A percentile compares a stretch with the other conserved stretches of the same genome.
Conservation (phyloP, 371 early-diverging fungal genomes). For the Mucor piriformis region DNA sequence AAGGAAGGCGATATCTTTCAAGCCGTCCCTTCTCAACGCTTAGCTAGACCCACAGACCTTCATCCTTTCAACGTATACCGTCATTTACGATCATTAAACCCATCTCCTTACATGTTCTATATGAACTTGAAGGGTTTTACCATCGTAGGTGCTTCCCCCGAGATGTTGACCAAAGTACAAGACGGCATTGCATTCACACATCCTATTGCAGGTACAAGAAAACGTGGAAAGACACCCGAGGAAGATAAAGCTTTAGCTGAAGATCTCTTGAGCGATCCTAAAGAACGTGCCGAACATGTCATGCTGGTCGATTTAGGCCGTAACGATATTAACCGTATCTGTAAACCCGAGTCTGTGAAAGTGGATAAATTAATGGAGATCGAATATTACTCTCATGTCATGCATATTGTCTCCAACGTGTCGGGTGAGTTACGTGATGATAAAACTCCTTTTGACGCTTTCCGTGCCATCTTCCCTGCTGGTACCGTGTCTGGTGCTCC, state of each 20-base stretch:
- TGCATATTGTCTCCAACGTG: slow-evolving; percentile 97
- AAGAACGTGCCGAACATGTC: slow-evolving; percentile 95
- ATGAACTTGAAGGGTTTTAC: slow-evolving; percentile 89
- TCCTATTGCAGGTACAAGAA: slow-evolving; percentile 97
- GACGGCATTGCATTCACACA: slow-evolving; percentile 83
- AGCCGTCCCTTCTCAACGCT: slow-evolving; percentile 93
- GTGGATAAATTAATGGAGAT: slow-evolving; percentile 96
- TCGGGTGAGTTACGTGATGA: slow-evolving; percentile 86
- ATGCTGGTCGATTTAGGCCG: slow-evolving; percentile 98
- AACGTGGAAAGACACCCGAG: slow-evolving; percentile 80
- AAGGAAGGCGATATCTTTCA: slow-evolving; percentile 96
- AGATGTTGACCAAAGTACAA: slow-evolving; percentile 95
- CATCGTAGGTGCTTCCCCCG: slow-evolving; percentile 97
- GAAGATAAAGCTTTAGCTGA: slow-evolving; percentile 86
- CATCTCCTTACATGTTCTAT: slow-evolving; percentile 99
- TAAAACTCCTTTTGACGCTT: slow-evolving; percentile 92
- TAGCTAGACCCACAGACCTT: slow-evolving; percentile 81
- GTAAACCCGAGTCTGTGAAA: slow-evolving; percentile 87
- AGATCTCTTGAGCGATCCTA: slow-evolving; percentile 84
- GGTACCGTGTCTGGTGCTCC: slow-evolving; percentile 98
- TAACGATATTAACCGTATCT: slow-evolving; percentile 96
- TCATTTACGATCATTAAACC: slow-evolving; percentile 92
- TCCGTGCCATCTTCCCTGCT: slow-evolving; percentile 96
- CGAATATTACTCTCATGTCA: slow-evolving; percentile 95
- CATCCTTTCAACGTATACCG: slow-evolving; percentile 98